Conservation (phyloP, 768 basidiomycete genomes). For the Gloeopeniophorella convolvens region DNA sequence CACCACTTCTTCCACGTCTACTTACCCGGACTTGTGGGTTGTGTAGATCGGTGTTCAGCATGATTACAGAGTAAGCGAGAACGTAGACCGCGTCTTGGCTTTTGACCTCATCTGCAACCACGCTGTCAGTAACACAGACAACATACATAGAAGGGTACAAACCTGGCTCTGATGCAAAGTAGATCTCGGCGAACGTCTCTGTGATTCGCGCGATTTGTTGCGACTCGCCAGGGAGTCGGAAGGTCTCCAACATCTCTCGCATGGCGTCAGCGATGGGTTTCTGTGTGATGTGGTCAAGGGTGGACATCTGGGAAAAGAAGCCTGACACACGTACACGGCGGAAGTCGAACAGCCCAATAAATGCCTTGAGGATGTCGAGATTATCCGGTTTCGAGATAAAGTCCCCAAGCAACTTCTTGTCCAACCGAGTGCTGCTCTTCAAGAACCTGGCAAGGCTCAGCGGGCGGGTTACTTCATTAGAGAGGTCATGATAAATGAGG, state of each 20-base stretch:
- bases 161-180: conserved; percentile 84
- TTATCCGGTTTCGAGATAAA: conserved; percentile 89
- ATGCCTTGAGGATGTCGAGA: conserved; percentile 75
- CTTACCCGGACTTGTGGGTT: conserved; percentile 87
- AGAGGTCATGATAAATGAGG: conserved; percentile 70
- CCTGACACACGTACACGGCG: conserved; percentile 52
- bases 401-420: conserved; percentile 92
- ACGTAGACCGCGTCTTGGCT: conserved; percentile 92
- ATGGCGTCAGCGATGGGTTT: conserved; percentile 95
- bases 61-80: conserved; percentile 89
- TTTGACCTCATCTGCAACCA: conserved; percentile 69
- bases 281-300: conserved; percentile 33
- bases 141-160: not conserved
- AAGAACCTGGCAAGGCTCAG: conserved; percentile 80
- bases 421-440: conserved; percentile 75
- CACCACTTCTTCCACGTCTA: not conserved
- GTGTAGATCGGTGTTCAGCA: conserved; percentile 97
- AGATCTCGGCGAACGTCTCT: conserved; percentile 88
- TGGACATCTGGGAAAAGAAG: not conserved
- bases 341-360: conserved; percentile 87
- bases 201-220: conserved; percentile 94
- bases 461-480: conserved; percentile 46
- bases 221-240: conserved; percentile 90
- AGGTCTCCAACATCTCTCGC: conserved; percentile 88
- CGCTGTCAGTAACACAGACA: not conserved